These are phyloP conservation scores for Colletotrichum magnum DNA, from an alignment of 2,329 filamentous ascomycete genomes.

Conservation along the genomic window DNA sequence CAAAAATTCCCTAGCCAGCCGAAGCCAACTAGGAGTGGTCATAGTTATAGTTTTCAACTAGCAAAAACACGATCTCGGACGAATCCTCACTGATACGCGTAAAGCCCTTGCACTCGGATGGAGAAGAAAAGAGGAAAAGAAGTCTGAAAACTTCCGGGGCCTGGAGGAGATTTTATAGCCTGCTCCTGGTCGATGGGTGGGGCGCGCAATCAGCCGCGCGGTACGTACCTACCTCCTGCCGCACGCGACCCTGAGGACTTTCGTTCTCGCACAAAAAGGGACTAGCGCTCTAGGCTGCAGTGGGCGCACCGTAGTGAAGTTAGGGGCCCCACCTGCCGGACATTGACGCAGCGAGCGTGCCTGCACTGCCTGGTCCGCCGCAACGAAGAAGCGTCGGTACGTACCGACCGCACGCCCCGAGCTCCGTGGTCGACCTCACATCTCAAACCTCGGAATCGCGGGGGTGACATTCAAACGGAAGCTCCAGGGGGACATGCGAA, in stretches of 20 bases:
- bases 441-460: slow-evolving; percentile 32
- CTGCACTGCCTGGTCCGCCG: not conserved
- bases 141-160: not conserved
- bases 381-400: slow-evolving; percentile 12
- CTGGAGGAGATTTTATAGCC: slow-evolving; percentile 37
- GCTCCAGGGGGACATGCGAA: slow-evolving; percentile 24
- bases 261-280: not conserved
- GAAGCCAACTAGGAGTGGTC: slow-evolving; percentile 81
- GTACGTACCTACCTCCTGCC: slow-evolving; percentile 14
- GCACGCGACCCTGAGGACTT: not conserved
- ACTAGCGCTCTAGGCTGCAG: not conserved
- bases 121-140: slow-evolving; percentile 58
- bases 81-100: slow-evolving; percentile 89
- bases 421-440: slow-evolving; percentile 36
- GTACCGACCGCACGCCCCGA: slow-evolving; percentile 29
- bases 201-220: slow-evolving; percentile 21
- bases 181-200: not conserved
- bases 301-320: not conserved
- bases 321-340: slow-evolving; percentile 7
- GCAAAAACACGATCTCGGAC: slow-evolving; percentile 91
- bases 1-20: slow-evolving; percentile 87
- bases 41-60: slow-evolving; percentile 89
- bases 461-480: slow-evolving; percentile 7
- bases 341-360: not conserved
- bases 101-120: slow-evolving; percentile 82